Evolutionary conservation across 2,329 filamentous ascomycete genomes (phyloP), one percentile per base, ranked within the genome.

Genomic region (Colletotrichum filicis): DNA sequence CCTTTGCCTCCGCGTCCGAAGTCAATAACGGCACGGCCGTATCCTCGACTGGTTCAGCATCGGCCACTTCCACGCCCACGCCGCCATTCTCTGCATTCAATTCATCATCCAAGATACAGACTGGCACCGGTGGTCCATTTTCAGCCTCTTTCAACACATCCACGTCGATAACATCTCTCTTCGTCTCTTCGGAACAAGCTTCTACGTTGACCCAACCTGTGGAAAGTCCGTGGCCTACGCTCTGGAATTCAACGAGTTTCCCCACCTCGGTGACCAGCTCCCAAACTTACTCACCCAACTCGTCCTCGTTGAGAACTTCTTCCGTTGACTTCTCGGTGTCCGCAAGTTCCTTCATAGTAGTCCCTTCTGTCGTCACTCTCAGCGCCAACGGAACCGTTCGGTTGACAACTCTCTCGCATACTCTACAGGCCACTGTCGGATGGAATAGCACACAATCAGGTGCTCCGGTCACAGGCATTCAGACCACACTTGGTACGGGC

Each of bases 151-250:
- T 16, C 6, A 16, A 5, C 9, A 6, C 35, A 3, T 11, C 14
- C 14, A 24, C 46, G n/a, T 56, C 52, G 11, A 30, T 24, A 16
- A 5, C 14, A 19, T 53, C 46, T 53, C 60, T 9, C 26, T 24
- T 26, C 5, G 2, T 60, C 14, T 19, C 32, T 11, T 4, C 19
- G 28, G 46, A n/a, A 11, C 32, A 49, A 3, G 5, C 26, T 35
- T 42, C 46, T 11, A 46, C 66, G 16, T 7, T 73, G 56, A 73
- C 70, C 5, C 66, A 61, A 26, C 66, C 70, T 8, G 66, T 73
- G 37, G 66, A 73, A 49, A 57, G 26, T 6, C 55, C 60, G 2
- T 70, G 59, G 66, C 28, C 66, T 12, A 69, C 70, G 5, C 42
- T 22, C 19, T 69, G 60, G 66, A 65, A 70, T 30, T 73, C 70